Percentiles rank a stretch among this genome's conserved stretches.
phyloP scores from a whole-genome alignment of 495 filamentous ascomycete species.

The Podospora didyma region DNA sequence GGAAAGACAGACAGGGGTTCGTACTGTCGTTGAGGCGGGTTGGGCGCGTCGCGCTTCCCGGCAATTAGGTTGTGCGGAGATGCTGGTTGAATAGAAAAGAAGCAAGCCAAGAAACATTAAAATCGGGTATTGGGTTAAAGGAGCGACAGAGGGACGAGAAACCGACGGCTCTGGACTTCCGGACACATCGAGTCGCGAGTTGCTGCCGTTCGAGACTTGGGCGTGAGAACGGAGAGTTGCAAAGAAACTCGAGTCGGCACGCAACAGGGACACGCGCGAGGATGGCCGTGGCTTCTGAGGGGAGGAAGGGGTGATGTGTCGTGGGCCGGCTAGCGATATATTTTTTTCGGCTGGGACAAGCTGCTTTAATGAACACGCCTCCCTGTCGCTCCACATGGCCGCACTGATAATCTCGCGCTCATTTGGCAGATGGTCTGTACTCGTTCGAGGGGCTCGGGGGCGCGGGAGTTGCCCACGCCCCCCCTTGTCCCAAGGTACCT shows the following conservation, averaged over 20 bases:
- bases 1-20: neutral
- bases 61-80: constrained; percentile 9
- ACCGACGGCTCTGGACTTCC: constrained; percentile 13
- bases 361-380: constrained; percentile 26
- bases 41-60: constrained; percentile 39
- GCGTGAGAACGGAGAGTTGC: constrained; percentile 1
- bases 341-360: constrained; percentile 13
- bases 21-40: constrained; percentile 12
- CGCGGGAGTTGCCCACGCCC: neutral
- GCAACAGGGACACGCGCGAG: constrained; percentile 21
- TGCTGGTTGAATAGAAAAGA: constrained; percentile 18
- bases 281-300: constrained; percentile 18
- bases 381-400: constrained; percentile 27
- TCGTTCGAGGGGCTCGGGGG: constrained; percentile 7
- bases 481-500: constrained; percentile 7
- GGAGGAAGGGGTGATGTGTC: constrained; percentile 4
- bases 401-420: constrained; percentile 24
- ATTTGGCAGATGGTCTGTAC: constrained; percentile 25
- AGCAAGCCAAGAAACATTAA: constrained; percentile 22
- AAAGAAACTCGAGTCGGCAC: constrained; percentile 20
- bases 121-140: constrained; percentile 21
- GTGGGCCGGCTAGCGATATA: constrained; percentile 14
- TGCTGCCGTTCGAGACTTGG: constrained; percentile 10
- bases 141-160: constrained; percentile 34
- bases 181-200: constrained; percentile 28